Percentiles rank a stretch among this genome's conserved stretches.
Conservation (phyloP, 805 yeast species). For the Candida yuanshanica region DNA sequence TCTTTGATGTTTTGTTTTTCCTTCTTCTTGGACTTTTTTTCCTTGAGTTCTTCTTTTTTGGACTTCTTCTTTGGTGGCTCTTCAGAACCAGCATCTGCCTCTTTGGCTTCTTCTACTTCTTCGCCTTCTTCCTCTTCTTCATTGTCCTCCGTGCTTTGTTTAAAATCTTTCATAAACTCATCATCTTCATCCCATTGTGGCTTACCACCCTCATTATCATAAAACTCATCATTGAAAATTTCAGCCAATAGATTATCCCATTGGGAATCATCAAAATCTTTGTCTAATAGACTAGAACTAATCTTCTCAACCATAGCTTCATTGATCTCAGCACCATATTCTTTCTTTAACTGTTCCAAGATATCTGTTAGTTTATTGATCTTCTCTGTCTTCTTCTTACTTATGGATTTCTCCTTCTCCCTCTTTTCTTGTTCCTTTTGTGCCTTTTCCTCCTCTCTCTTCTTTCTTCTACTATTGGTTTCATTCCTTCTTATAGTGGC, state of each 20-base stretch:
- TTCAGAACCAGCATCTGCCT: constrained; percentile 32
- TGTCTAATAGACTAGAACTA: constrained; percentile 72
- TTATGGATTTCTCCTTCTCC: constrained; percentile 54
- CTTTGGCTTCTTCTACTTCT: constrained; percentile 30
- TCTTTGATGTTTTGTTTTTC: constrained; percentile 56
- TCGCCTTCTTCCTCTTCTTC: constrained; percentile 29
- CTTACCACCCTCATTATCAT: constrained; percentile 47
- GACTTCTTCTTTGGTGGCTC: constrained; percentile 35
- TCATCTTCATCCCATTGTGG: constrained; percentile 67
- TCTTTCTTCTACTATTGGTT: constrained; percentile 69
- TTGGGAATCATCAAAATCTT: constrained; percentile 82
- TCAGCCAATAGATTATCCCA: constrained; percentile 88
- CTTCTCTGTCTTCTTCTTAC: constrained; percentile 70
- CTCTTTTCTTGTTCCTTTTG: constrained; percentile 44
- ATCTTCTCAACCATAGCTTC: constrained; percentile 58
- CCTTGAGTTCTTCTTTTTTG: constrained; percentile 50
- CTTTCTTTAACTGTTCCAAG: constrained; percentile 34
- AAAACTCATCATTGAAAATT: constrained; percentile 80
- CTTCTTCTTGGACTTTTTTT: constrained; percentile 53
- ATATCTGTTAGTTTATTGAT: constrained; percentile 73
- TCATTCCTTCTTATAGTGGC: constrained; percentile 85
- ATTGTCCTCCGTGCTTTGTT: constrained; percentile 35
- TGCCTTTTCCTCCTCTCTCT: constrained; percentile 66
- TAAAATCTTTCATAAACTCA: constrained; percentile 42
- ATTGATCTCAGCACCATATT: constrained; percentile 42